A percentile compares a stretch with the other conserved stretches of the same genome.
These are phyloP conservation scores for Peziza echinospora DNA, from an alignment of 495 filamentous ascomycete species.

Conservation along the genomic window DNA sequence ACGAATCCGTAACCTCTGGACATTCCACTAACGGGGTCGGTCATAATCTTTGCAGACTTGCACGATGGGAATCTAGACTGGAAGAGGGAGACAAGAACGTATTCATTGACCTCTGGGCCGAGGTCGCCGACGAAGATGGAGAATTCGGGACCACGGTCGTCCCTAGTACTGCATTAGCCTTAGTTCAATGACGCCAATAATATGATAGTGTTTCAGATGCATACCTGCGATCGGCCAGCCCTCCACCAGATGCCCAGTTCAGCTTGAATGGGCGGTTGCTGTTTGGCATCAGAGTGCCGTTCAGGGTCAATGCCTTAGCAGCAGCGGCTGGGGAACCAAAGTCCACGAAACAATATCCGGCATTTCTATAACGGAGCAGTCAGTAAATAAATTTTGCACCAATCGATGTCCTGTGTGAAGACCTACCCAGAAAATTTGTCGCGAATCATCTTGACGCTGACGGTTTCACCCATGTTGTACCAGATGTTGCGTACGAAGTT, in stretches of 20 bases:
- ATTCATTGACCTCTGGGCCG: conserved; percentile 96
- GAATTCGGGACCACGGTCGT: conserved; percentile 88
- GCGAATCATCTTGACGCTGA: conserved; percentile 99
- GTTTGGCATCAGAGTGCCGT: conserved; percentile 83
- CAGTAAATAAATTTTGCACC: conserved; percentile 25
- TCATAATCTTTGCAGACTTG: conserved; percentile 99
- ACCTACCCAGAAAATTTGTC: conserved; percentile 97
- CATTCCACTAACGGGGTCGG: conserved; percentile 92
- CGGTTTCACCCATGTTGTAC: conserved; percentile 71
- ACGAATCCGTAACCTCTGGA: conserved; percentile 97
- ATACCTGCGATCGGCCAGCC: conserved; percentile 78
- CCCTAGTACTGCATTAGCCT: conserved; percentile 28
- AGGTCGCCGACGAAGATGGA: conserved; percentile 97
- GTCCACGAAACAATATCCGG: conserved; percentile 97
- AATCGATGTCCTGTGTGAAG: too few species aligned
- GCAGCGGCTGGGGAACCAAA: conserved; percentile 69
- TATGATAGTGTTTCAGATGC: conserved; percentile 16
- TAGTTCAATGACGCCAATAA: neutral
- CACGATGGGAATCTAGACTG: conserved; percentile 87
- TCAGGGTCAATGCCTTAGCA: conserved; percentile 69
- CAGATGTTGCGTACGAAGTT: conserved; percentile 91
- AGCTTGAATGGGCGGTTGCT: conserved; percentile 91
- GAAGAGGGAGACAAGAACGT: conserved; percentile 89
- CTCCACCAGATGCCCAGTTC: conserved; percentile 96
- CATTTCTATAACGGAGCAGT: conserved; percentile 55